phyloP scores from a whole-genome alignment of 2,329 filamentous ascomycete genomes.

The Nemania sp. region DNA sequence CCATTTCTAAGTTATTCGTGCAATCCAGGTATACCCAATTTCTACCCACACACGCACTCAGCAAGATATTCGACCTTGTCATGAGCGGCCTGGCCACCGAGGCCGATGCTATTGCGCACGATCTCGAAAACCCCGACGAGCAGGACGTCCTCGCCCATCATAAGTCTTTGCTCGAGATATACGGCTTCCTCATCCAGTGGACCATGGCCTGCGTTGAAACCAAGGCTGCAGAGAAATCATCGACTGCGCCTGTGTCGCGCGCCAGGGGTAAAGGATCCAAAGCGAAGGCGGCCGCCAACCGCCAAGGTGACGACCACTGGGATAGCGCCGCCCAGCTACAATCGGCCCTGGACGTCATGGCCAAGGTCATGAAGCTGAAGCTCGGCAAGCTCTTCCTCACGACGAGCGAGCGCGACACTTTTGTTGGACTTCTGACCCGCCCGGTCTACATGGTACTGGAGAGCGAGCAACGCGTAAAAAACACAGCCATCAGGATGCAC shows the following conservation, averaged over 20 bases:
- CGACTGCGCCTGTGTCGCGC: constrained; percentile 68
- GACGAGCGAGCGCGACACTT: constrained; percentile 93
- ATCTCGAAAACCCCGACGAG: constrained; percentile 84
- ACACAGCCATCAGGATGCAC: constrained; percentile 88
- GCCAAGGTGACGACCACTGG: constrained; percentile 75
- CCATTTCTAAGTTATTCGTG: constrained; percentile 65
- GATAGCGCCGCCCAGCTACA: constrained; percentile 89
- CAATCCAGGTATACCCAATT: constrained; percentile 77
- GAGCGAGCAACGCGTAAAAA: constrained; percentile 90
- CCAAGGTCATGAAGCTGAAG: constrained; percentile 92
- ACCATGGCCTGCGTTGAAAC: constrained; percentile 91
- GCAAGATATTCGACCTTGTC: constrained; percentile 90
- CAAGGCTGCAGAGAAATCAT: constrained; percentile 88
- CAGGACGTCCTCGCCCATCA: constrained; percentile 85
- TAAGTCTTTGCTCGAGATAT: constrained; percentile 90
- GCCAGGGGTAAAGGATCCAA: constrained; percentile 75
- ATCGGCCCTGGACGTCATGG: constrained; percentile 88
- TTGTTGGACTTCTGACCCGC: constrained; percentile 87
- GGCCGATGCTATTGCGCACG: constrained; percentile 81
- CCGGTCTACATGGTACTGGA: constrained; percentile 94
- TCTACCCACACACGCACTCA: constrained; percentile 79
- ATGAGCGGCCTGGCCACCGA: constrained; percentile 84
- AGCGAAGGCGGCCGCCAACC: constrained; percentile 67
- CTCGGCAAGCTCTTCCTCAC: constrained; percentile 92
- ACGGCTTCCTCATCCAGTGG: constrained; percentile 94